These are phyloP conservation scores for Phytophthora constricta DNA, from an alignment of 352 stramenopile species.

Conservation along the genomic window DNA sequence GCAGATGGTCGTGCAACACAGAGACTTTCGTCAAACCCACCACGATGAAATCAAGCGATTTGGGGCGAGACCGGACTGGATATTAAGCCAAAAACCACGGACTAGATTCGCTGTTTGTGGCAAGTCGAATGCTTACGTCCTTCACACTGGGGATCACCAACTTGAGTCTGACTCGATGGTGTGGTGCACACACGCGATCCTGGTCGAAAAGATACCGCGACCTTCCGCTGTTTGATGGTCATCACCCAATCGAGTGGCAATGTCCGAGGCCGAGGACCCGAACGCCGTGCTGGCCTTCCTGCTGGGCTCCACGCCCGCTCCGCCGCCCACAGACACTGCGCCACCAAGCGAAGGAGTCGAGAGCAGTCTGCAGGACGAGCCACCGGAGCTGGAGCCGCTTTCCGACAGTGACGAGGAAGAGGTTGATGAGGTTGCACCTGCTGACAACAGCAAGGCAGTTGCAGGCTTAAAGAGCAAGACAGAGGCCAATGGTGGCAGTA, in stretches of 20 bases:
- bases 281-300: slow-evolving; percentile 33
- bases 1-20: background rate
- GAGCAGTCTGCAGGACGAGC: background rate
- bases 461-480: background rate
- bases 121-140: background rate
- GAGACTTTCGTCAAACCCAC: too few species aligned
- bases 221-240: slow-evolving; percentile 8
- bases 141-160: too few species aligned
- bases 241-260: slow-evolving; percentile 15
- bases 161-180: background rate
- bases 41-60: slow-evolving; percentile 17
- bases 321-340: background rate
- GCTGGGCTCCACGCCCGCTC: slow-evolving; percentile 10
- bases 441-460: slow-evolving; percentile 7
- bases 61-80: slow-evolving; percentile 13
- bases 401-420: slow-evolving; percentile 12
- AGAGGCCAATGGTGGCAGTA: background rate
- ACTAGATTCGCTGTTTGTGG: background rate
- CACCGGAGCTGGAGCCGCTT: slow-evolving; percentile 25
- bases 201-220: slow-evolving; percentile 25
- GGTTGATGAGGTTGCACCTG: background rate
- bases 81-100: slow-evolving; percentile 14
- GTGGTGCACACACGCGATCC: slow-evolving; percentile 11
- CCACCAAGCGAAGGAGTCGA: background rate
- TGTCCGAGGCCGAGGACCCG: slow-evolving; percentile 6